Evolutionary conservation across 352 stramenopile genomes (phyloP), one percentile per base, ranked within the genome.

Genomic region (Phytophthora pini): DNA sequence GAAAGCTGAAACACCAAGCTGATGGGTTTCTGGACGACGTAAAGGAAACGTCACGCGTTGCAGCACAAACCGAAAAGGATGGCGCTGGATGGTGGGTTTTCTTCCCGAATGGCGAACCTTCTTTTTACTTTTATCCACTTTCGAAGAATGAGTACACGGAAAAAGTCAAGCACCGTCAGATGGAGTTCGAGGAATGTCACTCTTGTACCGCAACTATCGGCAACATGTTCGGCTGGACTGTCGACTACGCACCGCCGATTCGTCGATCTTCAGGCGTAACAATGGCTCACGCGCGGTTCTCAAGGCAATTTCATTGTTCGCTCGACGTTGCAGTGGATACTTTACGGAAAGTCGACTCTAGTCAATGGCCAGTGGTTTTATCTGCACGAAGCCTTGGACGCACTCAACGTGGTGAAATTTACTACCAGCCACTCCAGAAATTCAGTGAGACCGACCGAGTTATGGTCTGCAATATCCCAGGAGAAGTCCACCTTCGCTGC

Each of bases 231-330:
- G 10, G 34, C 10, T 40, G 13, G 34, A 40, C 34, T 40, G 34
- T 40, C 9, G 34, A 11, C 10, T 40, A 17, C 34, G 34, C 34
- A 7, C 27, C 5, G 3, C 27, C 27, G 27, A 31, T 5, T 32
- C 29, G 29, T 32, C 29, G 6, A 32, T 9, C 29, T 10, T 32
- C 29, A 32, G 36, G 36, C 36, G 1, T 4, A 9, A 41, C 36
- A 3, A 48, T 62, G 1, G 32, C 55, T 1, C 55, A 62, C n/a
- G 55, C 44, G 15, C 31, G 34, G 9, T 54, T 62, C 17, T 49
- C 55, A 6, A 47, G 44, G 54, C 43, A 29, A 2, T 7, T 62
- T 3, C 20, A 20, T 15, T 53, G 29, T 20, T 53, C 54, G 4
- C 29, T 61, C 0, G 43, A 61, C 9, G 22, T 40, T 15, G 29